Evolutionary conservation across 139 green algal species (phyloP).

Genomic region (Closterium sp.): DNA sequence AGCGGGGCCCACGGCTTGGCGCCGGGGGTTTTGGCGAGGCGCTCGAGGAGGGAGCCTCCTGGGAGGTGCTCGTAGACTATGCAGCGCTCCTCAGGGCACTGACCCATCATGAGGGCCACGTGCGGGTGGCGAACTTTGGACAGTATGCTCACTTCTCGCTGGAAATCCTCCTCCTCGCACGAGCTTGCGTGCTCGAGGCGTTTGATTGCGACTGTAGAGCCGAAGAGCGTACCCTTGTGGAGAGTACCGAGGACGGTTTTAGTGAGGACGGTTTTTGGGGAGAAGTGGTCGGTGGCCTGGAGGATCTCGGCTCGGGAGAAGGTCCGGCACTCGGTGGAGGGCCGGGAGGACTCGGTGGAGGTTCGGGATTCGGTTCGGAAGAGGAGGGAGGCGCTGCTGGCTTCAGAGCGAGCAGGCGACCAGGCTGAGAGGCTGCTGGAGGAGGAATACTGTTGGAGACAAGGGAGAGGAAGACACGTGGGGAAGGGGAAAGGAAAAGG

Average conservation of each 20-base stretch:
- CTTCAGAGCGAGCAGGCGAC: neutral
- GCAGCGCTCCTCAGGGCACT: slow-evolving; percentile 58
- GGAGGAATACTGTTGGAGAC: neutral
- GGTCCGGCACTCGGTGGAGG: neutral
- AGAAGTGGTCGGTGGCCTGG: neutral
- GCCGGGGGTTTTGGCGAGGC: slow-evolving; percentile 28
- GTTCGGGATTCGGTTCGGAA: neutral
- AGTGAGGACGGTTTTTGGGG: neutral
- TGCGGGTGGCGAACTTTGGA: slow-evolving; percentile 61
- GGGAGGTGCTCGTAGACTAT: slow-evolving; percentile 64
- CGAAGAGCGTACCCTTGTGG: neutral
- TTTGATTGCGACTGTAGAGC: neutral
- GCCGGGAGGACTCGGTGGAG: neutral
- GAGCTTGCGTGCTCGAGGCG: neutral
- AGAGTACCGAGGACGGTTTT: neutral
- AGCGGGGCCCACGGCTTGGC: slow-evolving; percentile 19
- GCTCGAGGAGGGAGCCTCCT: slow-evolving; percentile 52
- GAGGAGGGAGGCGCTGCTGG: neutral
- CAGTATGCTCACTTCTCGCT: slow-evolving; percentile 52
- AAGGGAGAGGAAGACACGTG: neutral
- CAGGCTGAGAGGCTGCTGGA: neutral
- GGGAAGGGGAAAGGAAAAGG: neutral
- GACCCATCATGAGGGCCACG: slow-evolving; percentile 62
- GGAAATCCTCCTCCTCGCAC: neutral
- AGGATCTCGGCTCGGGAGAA: neutral